Evolutionary conservation across 2,329 filamentous ascomycete genomes (phyloP), one percentile per base, ranked within the genome.

Genomic region (Diplodia sapinea): DNA sequence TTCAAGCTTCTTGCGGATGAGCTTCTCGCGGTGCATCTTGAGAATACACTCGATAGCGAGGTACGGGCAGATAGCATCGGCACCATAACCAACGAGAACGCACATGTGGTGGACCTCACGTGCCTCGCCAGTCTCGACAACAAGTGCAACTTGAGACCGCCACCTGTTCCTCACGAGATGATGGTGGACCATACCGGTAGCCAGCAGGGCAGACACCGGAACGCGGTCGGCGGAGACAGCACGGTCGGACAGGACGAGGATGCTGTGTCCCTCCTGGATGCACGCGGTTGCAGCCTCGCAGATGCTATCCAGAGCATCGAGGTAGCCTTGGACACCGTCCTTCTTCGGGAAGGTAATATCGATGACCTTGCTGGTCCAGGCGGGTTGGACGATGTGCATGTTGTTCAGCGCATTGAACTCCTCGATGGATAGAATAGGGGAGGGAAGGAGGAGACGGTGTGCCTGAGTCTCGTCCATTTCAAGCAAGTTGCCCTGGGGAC

Each of bases 101-200:
- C 93, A 97, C 93, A 97, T 96, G 82, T 98, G 94, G 80, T 98
- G 94, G 8, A 98, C 94, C 81, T 98, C 94, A 81, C 94, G 92
- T 73, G 94, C 94, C 79, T 98, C 94, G 55, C 91, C 94, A 70
- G 94, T 97, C 84, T 98, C 94, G 40, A 97, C 88, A 50, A 97
- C 86, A 55, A 98, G 82, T 56, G 94, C 94, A 72, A 88, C 92
- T 80, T 94, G 88, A 13, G 94, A 94, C 78, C 94, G 88, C 93
- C 94, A 96, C 82, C 96, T 94, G 86, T 97, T 97, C 80, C 90
- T 91, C 70, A 97, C 93, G 72, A 98, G 85, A 79, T 97, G 93
- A 76, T 97, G 94, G 80, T 98, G 94, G 29, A 97, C 91, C 86
- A 97, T 92, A 77, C 93, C 93, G 66, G 93, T 96, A 50, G 93